These are phyloP conservation scores for Ulota crispa DNA, from an alignment of 225 moss, liverwort and hornwort genomes.

Conservation along the genomic window DNA sequence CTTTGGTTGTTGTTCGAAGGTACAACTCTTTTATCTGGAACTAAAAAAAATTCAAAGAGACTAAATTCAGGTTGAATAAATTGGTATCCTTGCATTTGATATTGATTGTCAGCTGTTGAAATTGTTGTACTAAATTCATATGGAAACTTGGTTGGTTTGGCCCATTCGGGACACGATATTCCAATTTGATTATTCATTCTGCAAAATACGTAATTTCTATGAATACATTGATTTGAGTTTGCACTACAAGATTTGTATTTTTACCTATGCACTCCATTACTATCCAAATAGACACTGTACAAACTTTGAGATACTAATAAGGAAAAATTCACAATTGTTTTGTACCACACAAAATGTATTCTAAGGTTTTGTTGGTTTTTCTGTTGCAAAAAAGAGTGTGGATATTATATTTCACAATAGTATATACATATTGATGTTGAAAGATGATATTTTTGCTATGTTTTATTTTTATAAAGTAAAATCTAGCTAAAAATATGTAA, in stretches of 20 bases:
- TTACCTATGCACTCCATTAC: fast-evolving
- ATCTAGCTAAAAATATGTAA: background rate
- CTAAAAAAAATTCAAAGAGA: background rate
- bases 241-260: fast-evolving
- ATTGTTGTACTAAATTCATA: background rate
- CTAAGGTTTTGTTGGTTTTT: background rate
- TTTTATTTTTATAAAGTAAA: background rate
- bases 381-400: background rate
- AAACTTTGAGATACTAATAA: background rate
- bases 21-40: fast-evolving
- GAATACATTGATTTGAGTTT: fast-evolving
- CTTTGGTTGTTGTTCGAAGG: background rate
- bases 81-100: too few species aligned
- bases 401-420: background rate
- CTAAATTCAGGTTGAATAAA: background rate
- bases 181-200: background rate
- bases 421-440: background rate
- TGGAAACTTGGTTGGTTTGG: background rate
- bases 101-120: background rate
- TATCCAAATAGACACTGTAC: fast-evolving
- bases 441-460: background rate
- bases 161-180: fast-evolving
- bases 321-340: too few species aligned
- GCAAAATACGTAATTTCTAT: fast-evolving
- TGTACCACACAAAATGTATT: background rate